Percentiles rank a stretch among this genome's conserved stretches.
Evolutionary conservation across 1,284 basidiomycete genomes (phyloP).

Genomic region (Chalciporus sp.): DNA sequence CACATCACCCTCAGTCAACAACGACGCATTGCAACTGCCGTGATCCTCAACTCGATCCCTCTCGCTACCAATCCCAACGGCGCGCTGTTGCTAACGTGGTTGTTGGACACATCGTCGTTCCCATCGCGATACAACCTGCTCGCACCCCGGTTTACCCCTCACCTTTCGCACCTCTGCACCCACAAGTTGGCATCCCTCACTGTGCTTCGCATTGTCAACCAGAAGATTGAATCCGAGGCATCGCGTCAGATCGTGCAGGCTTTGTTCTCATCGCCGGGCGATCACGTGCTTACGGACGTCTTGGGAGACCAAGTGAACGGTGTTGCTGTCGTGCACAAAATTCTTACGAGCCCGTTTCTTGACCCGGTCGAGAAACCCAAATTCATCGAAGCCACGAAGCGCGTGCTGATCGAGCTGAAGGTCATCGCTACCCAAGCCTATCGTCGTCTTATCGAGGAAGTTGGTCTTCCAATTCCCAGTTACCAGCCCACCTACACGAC

Average conservation of each 20-base stretch:
- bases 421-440: constrained; percentile 93
- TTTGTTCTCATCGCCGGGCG: constrained; percentile 81
- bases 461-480: constrained; percentile 87
- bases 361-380: constrained; percentile 67
- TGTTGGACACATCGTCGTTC: constrained; percentile 92
- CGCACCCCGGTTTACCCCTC: constrained; percentile 93
- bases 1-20: constrained; percentile 86
- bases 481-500: constrained; percentile 76
- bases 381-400: constrained; percentile 85
- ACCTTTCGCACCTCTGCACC: constrained; percentile 94
- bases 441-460: constrained; percentile 89
- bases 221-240: constrained; percentile 85
- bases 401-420: constrained; percentile 85
- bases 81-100: constrained; percentile 93
- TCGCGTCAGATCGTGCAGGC: constrained; percentile 83
- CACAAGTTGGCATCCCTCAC: constrained; percentile 97
- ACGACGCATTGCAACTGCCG: constrained; percentile 91
- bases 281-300: constrained; percentile 91
- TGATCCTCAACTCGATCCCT: constrained; percentile 97
- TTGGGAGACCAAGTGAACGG: constrained; percentile 95
- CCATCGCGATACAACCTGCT: constrained; percentile 91
- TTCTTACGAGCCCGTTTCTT: constrained; percentile 84
- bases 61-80: constrained; percentile 98
- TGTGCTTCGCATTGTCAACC: constrained; percentile 90
- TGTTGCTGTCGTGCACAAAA: constrained; percentile 91